Evolutionary conservation across 78 protist species (phyloP), one percentile per base, ranked within the genome.

Genomic region (Polysphondylium violaceum): DNA sequence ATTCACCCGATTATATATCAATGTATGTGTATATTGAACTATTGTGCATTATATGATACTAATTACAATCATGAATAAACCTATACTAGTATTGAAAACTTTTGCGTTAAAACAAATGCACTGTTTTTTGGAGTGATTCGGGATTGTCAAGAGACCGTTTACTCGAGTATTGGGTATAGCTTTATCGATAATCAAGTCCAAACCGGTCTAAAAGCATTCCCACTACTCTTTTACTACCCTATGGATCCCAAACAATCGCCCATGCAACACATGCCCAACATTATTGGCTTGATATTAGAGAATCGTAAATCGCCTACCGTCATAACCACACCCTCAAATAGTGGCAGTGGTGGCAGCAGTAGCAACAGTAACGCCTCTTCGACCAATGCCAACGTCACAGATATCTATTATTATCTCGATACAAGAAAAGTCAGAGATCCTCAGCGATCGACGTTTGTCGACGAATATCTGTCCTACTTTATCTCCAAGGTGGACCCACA

Each of bases 241-340:
- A 2, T 38, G 5, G 91, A 83, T 31, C n/a, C n/a, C n/a, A n/a
- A n/a, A n/a, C 67, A 83, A 69, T 63, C 68, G 31, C 91, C 91
- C 9, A 69, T 47, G 47, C 77, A 83, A 51, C 67, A 69, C 59
- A 33, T 83, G 59, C 91, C 91, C 27, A 83, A 83, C 44, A 83
- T 83, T 7, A 51, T 83, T 27, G 76, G 91, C 14, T 68, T 83
- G 23, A 68, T 69, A 2, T 40, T 83, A 44, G 60, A 67, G 23
- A 83, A 83, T 35, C 43, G 47, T 40, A 17, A 19, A 40, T 27
- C 72, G 12, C 61, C 91, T n/a, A 33, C 35, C 14, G n/a, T n/a
- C n/a, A n/a, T n/a, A n/a, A n/a, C n/a, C n/a, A n/a, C n/a, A n/a
- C n/a, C n/a, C n/a, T n/a, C n/a, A n/a, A n/a, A n/a, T n/a, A n/a